These are phyloP conservation scores for Usnea hakonensis DNA, from an alignment of 495 filamentous ascomycete species.

Conservation along the genomic window DNA sequence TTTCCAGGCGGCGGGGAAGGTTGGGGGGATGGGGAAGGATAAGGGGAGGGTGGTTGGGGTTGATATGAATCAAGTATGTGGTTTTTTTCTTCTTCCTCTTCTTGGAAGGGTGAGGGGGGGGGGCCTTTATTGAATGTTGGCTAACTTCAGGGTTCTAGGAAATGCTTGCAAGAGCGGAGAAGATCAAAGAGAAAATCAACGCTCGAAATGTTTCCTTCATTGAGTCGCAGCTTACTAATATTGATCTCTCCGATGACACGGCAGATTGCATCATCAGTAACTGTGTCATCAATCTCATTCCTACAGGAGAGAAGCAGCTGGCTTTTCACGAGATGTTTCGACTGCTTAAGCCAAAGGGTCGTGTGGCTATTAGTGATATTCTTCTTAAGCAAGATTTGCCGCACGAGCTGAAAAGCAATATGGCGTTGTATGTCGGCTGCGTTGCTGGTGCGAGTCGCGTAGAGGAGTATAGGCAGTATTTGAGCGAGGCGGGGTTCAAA, in stretches of 20 bases:
- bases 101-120: background rate
- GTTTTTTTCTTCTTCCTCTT: background rate
- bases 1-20: slow-evolving; percentile 50
- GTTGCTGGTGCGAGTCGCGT: slow-evolving; percentile 51
- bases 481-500: slow-evolving; percentile 47
- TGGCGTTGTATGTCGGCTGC: slow-evolving; percentile 53
- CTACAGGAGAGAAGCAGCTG: slow-evolving; percentile 44
- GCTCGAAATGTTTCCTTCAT: slow-evolving; percentile 45
- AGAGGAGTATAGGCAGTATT: slow-evolving; percentile 47
- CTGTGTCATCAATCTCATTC: slow-evolving; percentile 61
- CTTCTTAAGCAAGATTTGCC: slow-evolving; percentile 47
- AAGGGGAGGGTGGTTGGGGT: slow-evolving; percentile 52
- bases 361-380: slow-evolving; percentile 60
- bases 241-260: slow-evolving; percentile 35
- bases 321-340: slow-evolving; percentile 57
- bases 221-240: slow-evolving; percentile 45
- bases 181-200: slow-evolving; percentile 35
- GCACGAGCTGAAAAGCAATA: slow-evolving; percentile 37
- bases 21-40: slow-evolving; percentile 43
- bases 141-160: slow-evolving; percentile 31
- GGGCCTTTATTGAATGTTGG: background rate
- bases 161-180: slow-evolving; percentile 47
- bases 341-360: slow-evolving; percentile 51
- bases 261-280: slow-evolving; percentile 57
- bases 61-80: slow-evolving; percentile 55